Percentiles rank a stretch among this genome's conserved stretches.
Evolutionary conservation across 352 stramenopile genomes (phyloP).

Genomic region (Globisporangium uncinulatum): DNA sequence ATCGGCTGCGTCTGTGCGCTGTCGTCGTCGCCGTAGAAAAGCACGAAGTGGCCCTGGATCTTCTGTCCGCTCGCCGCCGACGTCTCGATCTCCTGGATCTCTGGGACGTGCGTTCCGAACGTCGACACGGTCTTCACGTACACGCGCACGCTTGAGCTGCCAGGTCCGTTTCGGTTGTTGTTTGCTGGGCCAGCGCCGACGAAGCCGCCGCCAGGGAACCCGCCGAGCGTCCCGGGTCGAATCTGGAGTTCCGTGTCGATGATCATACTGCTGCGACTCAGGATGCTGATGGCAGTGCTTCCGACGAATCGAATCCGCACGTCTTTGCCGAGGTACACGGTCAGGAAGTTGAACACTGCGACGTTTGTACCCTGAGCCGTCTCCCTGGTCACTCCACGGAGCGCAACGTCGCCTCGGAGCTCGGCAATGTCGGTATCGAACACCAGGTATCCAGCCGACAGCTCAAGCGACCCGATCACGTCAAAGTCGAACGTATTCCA

Average conservation of each 20-base stretch:
- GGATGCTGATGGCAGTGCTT: slow-evolving; percentile 79
- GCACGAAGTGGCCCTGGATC: slow-evolving; percentile 73
- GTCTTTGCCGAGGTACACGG: slow-evolving; percentile 80
- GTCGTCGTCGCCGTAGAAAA: slow-evolving; percentile 25
- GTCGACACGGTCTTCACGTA: slow-evolving; percentile 92
- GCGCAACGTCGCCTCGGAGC: slow-evolving; percentile 48
- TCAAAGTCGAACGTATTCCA: slow-evolving; percentile 60
- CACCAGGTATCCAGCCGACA: slow-evolving; percentile 66
- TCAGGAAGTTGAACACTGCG: slow-evolving; percentile 96
- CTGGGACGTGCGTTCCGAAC: slow-evolving; percentile 70
- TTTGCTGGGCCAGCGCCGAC: slow-evolving; percentile 66
- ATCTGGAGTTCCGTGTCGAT: slow-evolving; percentile 85
- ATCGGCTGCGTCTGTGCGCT: slow-evolving; percentile 38
- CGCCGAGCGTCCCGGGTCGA: slow-evolving; percentile 87
- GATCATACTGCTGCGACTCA: slow-evolving; percentile 89
- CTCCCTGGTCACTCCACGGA: slow-evolving; percentile 51
- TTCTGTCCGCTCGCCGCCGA: slow-evolving; percentile 77
- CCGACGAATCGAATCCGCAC: slow-evolving; percentile 87
- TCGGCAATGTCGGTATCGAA: slow-evolving; percentile 66
- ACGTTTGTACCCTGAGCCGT: slow-evolving; percentile 83
- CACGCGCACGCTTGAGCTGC: slow-evolving; percentile 84
- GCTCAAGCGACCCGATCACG: slow-evolving; percentile 70
- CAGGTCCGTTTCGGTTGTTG: slow-evolving; percentile 94
- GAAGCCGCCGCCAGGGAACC: slow-evolving; percentile 90
- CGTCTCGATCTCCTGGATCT: slow-evolving; percentile 91